These are phyloP conservation scores for Zymoseptoria crescenta DNA, from an alignment of 2,329 filamentous ascomycete species.

Conservation along the genomic window DNA sequence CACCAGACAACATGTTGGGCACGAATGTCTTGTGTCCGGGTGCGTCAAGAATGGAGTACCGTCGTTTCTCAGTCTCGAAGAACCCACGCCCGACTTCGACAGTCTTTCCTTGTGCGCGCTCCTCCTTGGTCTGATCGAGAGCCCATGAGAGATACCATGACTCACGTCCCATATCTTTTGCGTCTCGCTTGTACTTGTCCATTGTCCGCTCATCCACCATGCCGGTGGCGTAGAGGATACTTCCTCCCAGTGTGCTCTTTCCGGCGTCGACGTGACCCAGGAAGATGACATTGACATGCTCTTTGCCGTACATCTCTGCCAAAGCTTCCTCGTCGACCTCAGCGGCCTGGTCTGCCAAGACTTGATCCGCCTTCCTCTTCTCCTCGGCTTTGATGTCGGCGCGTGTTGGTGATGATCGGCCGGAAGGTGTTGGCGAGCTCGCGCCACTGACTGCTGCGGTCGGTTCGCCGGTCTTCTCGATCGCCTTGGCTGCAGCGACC, in stretches of 20 bases:
- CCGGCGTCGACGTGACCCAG: conserved; percentile 97
- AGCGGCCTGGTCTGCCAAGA: conserved; percentile 72
- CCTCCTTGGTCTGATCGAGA: conserved; percentile 92
- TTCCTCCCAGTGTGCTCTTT: conserved; percentile 91
- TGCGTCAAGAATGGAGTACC: conserved; percentile 94
- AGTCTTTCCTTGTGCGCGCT: conserved; percentile 92
- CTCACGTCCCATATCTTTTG: conserved; percentile 91
- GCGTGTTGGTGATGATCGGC: conserved; percentile 61
- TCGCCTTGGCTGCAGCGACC: conserved; percentile 77
- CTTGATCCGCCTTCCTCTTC: conserved; percentile 65
- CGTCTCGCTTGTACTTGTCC: conserved; percentile 96
- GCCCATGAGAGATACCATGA: conserved; percentile 99
- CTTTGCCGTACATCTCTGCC: conserved; percentile 94
- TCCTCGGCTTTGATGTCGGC: conserved; percentile 48
- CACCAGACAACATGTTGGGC: conserved; percentile 84
- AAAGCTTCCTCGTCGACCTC: conserved; percentile 76
- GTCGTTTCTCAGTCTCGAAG: conserved; percentile 93
- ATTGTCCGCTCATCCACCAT: conserved; percentile 99
- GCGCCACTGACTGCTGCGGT: conserved; percentile 54
- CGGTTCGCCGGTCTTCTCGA: conserved; percentile 79
- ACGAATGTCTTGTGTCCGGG: conserved; percentile 98
- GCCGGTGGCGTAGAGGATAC: conserved; percentile 84
- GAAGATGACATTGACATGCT: conserved; percentile 91
- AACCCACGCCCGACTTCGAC: conserved; percentile 93
- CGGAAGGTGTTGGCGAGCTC: conserved; percentile 66